Base-by-base conservation (phyloP, 129 eudicot genomes). In the sunflower (Helianthus annuus) region DNA sequence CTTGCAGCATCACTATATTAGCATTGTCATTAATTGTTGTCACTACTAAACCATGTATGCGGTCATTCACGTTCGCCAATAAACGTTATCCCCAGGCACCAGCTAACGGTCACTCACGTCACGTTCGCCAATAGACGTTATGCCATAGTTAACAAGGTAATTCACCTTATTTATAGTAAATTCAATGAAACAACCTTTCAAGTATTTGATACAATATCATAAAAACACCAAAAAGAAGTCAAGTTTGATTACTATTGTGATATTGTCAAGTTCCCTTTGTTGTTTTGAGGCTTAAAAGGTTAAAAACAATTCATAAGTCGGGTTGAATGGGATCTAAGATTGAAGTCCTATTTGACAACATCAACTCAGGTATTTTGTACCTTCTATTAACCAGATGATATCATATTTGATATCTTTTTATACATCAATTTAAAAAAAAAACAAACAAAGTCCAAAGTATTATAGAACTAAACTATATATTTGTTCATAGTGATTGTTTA, bases 241-340 rank as follows among this genome's bases (percentile, higher is more conserved):
- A 68, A 34, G 1, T 46, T 76, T 68, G 10, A 56, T 54, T 58
- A 12, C 19, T 48, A 59, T 45, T 68, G 75, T 40, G 62, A 68
- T 48, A 59, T 45, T 68, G 75, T 40, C 69, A 68, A 58, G 69
- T 76, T 57, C 74, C 74, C 53, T 57, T 76, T 27, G 73, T 66
- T 66, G 80, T 76, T 76, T 76, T 68, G 74, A 48, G 80, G 80
- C 75, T 48, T 68, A 76, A 60, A 74, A 58, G 69, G 68, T 58
- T 57, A 46, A 76, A 76, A 68, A 48, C 53, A 53, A 76, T 58
- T 36, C 14, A 17, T 8, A 58, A 63, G 48, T 7, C 49, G n/a
- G 3, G 80, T 58, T 57, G 80, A 76, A 68, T 59, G 75, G 75
- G 68, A 76, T 68, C 75, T 68, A 76, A 68, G 69, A 76, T 46